These are phyloP conservation scores for Xylaria acuta DNA, from an alignment of 495 filamentous ascomycete genomes.

Conservation along the genomic window DNA sequence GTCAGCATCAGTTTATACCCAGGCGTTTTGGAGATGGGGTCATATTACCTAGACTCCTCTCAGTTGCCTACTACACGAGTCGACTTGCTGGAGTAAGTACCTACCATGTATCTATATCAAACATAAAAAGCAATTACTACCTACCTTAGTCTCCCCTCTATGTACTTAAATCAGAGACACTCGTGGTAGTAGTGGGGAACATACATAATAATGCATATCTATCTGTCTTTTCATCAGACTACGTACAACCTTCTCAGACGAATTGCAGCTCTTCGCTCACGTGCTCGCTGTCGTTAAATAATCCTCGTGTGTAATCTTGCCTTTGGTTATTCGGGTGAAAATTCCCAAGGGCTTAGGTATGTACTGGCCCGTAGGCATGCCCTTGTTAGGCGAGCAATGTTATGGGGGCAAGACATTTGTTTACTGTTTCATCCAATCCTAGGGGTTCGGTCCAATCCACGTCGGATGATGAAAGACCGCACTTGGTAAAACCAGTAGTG, in stretches of 20 bases:
- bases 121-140: not conserved
- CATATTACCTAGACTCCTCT: constrained; percentile 8
- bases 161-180: not conserved
- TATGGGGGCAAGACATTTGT: constrained; percentile 1
- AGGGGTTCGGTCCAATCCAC: not conserved
- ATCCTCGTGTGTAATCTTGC: not conserved
- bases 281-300: not conserved
- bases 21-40: not conserved
- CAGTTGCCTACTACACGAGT: constrained; percentile 2
- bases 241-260: not conserved
- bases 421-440: not conserved
- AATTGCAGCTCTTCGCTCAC: not conserved
- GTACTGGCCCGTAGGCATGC: not conserved
- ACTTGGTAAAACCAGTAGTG: not conserved
- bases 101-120: not conserved
- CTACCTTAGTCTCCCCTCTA: too few species aligned
- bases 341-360: not conserved
- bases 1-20: not conserved
- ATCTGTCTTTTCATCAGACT: not conserved
- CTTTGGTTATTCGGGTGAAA: not conserved
- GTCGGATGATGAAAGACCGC: not conserved
- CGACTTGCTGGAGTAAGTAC: not conserved
- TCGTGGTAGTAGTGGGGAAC: not conserved
- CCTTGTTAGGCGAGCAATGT: not conserved
- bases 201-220: not conserved